Evolutionary conservation across 257 asterid species (phyloP).

Genomic region (Lantana camara): DNA sequence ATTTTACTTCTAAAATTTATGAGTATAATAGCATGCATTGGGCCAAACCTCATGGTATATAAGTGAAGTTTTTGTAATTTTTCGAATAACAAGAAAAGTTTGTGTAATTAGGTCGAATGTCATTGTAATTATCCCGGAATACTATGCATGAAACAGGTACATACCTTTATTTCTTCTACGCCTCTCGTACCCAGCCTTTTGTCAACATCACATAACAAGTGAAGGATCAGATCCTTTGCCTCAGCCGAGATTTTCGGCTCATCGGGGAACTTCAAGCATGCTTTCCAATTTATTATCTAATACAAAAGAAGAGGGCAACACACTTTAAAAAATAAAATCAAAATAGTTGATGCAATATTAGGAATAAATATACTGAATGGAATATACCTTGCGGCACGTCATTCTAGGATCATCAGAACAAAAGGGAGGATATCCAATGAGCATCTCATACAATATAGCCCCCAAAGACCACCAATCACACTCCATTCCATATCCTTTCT

Average conservation of each 20-base stretch:
- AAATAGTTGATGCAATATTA: constrained; percentile 1
- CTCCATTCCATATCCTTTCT: constrained; percentile 97
- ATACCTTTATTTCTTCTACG: constrained; percentile 92
- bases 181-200: constrained; percentile 92
- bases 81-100: no score
- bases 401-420: constrained; percentile 97
- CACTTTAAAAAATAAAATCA: neutral
- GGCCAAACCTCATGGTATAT: no score
- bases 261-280: constrained; percentile 93
- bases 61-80: no score
- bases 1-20: no score
- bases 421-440: constrained; percentile 93
- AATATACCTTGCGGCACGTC: constrained; percentile 93
- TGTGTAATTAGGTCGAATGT: no score
- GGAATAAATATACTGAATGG: neutral
- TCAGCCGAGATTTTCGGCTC: constrained; percentile 83
- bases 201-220: constrained; percentile 87
- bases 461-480: constrained; percentile 99
- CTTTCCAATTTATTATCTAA: constrained; percentile 90
- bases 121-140: no score
- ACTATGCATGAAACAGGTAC: no score
- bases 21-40: no score
- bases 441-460: constrained; percentile 94
- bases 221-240: constrained; percentile 89
- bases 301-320: constrained; percentile 25